These are phyloP conservation scores for Vigna reflexopilosa DNA, from an alignment of 306 rosid species.

Conservation along the genomic window DNA sequence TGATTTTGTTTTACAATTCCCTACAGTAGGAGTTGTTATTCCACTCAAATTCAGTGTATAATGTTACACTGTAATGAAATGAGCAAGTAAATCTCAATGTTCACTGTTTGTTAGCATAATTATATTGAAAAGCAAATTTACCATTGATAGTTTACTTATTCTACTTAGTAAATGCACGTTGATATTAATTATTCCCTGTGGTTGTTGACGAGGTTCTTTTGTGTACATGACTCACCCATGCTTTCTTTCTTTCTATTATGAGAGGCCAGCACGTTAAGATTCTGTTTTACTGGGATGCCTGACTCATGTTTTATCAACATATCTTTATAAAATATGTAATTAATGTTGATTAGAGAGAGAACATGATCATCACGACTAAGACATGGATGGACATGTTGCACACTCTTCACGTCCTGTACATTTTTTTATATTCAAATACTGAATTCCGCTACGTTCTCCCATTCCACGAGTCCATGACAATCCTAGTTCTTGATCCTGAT, in stretches of 20 bases:
- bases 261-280: constrained; percentile 26
- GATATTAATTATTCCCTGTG: constrained; percentile 1
- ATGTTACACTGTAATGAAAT: constrained; percentile 40
- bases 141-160: neutral
- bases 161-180: neutral
- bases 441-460: constrained; percentile 4
- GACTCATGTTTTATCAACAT: constrained; percentile 29
- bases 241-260: neutral
- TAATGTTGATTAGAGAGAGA: constrained; percentile 25
- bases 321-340: constrained; percentile 14
- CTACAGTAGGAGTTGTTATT: constrained; percentile 67
- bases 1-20: constrained; percentile 87
- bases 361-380: constrained; percentile 57
- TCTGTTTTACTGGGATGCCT: neutral
- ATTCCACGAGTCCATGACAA: constrained; percentile 36
- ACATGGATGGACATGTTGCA: constrained; percentile 43
- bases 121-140: neutral
- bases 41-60: constrained; percentile 40
- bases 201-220: constrained; percentile 13
- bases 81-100: constrained; percentile 28
- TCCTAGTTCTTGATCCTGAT: constrained; percentile 37
- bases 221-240: neutral
- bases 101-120: neutral
- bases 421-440: constrained; percentile 29
- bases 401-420: constrained; percentile 37